These are phyloP conservation scores for Eurotiales sp. DNA, from an alignment of 2,329 filamentous ascomycete genomes.

Conservation along the genomic window DNA sequence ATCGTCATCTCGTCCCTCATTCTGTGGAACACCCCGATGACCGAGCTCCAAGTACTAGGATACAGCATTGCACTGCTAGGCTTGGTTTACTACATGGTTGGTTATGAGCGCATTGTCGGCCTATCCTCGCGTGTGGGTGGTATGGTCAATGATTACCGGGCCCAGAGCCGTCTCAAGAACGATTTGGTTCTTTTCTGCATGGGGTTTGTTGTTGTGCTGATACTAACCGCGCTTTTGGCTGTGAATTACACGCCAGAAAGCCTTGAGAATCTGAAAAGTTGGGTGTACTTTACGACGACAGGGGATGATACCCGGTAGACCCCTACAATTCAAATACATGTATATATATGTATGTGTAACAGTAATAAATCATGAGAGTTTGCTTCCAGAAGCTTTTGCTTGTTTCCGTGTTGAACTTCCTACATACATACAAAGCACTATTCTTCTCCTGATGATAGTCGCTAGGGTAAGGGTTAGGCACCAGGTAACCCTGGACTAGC, in stretches of 20 bases:
- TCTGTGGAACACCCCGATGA: conserved; percentile 71
- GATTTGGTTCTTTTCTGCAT: conserved; percentile 65
- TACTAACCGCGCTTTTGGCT: conserved; percentile 63
- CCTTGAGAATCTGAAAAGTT: conserved; percentile 32
- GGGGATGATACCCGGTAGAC: conserved; percentile 17
- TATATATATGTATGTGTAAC: too few relatives aligned
- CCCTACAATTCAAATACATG: too few relatives aligned
- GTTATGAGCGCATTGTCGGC: conserved; percentile 51
- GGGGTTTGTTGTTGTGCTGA: conserved; percentile 62
- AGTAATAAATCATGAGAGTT: too few relatives aligned
- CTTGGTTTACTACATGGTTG: conserved; percentile 66
- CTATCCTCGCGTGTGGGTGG: conserved; percentile 49
- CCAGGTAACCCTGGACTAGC: too few relatives aligned
- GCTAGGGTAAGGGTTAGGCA: too few relatives aligned
- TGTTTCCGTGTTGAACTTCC: too few relatives aligned
- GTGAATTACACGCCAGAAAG: conserved; percentile 45
- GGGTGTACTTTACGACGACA: conserved; percentile 32
- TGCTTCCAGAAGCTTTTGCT: too few relatives aligned
- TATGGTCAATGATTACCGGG: conserved; percentile 82
- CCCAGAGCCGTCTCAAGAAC: conserved; percentile 71
- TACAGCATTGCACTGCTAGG: conserved; percentile 68
- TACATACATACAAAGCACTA: too few relatives aligned
- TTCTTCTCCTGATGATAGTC: too few relatives aligned
- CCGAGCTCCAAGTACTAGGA: conserved; percentile 67
- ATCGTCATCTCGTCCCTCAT: conserved; percentile 72